Evolutionary conservation across 2,329 filamentous ascomycete genomes (phyloP), one percentile per base, ranked within the genome.

Genomic region (Phialocephala sp.): DNA sequence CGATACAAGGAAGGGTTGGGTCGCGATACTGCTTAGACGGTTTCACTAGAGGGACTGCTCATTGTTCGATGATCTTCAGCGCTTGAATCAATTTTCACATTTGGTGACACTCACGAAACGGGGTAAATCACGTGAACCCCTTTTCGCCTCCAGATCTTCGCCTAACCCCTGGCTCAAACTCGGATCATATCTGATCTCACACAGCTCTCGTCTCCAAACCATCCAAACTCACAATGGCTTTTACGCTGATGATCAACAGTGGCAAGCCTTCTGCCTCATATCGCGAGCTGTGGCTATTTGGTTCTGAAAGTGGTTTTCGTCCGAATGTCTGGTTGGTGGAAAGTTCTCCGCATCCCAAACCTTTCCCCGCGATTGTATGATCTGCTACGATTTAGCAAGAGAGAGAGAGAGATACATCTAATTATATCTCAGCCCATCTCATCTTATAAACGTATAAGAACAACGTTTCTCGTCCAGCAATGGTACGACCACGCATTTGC

Each of bases 1-100:
- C 86, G 87, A 70, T 95, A 93, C 76, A 94, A 94, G 77, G 81
- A 81, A 45, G 89, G 86, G 0, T 76, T 89, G 57, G 84, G 82
- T 39, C 80, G 83, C 71, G 78, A 80, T 27, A 86, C 69, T 55
- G 62, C 67, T 39, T 72, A 47, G 58, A 20, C 32, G 4, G 24
- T 22, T 37, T 57, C 8, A 32, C 32, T 54, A 22, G 50, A 54
- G 50, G 50, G 35, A 35, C 8, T 32, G 11, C 4, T 54, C 24
- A 32, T 54, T 9, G 50, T 54, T 54, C 50, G 50, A 54, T 35
- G 24, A 54, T 54, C 27, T 54, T 27, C 50, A 32, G 15, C 18
- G 50, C 50, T 54, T 54, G 50, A 32, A 54, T 54, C 2, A 54
- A 54, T 32, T 27, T 14, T 24, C 24, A 22, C 50, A 54, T 14